These are phyloP conservation scores for Diplodia sapinea DNA, from an alignment of 2,329 filamentous ascomycete species.

Conservation along the genomic window DNA sequence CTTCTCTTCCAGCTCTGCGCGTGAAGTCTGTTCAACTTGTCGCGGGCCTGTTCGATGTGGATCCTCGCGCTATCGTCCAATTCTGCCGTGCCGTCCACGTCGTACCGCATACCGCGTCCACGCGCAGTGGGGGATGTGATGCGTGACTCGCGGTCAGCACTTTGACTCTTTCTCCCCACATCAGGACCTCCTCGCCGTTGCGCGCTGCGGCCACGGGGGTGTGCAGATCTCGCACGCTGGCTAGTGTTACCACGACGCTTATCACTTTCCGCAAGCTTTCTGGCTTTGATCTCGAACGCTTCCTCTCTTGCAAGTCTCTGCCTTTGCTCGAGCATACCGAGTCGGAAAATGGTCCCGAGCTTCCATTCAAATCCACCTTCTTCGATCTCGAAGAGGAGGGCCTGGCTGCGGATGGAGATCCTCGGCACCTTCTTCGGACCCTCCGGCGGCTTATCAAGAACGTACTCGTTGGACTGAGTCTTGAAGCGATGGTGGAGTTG, in stretches of 20 bases:
- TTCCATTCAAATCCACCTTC: conserved; percentile 99
- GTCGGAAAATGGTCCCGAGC: conserved; percentile 88
- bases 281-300: conserved; percentile 85
- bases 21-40: conserved; percentile 78
- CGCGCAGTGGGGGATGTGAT: conserved; percentile 25
- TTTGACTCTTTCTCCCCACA: conserved; percentile 49
- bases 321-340: conserved; percentile 85
- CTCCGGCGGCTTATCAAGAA: conserved; percentile 83
- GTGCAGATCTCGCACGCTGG: conserved; percentile 60
- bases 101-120: conserved; percentile 68
- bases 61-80: conserved; percentile 76
- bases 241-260: conserved; percentile 57
- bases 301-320: conserved; percentile 89
- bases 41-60: conserved; percentile 75
- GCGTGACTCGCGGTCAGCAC: conserved; percentile 37
- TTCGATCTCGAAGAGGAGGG: conserved; percentile 88
- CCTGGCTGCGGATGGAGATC: conserved; percentile 79
- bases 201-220: conserved; percentile 50
- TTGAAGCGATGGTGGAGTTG: conserved; percentile 94
- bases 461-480: conserved; percentile 85
- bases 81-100: conserved; percentile 75
- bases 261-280: conserved; percentile 70
- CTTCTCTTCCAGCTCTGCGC: conserved; percentile 89
- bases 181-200: conserved; percentile 43
- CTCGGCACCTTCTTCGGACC: conserved; percentile 85